Conservation (phyloP, 768 basidiomycete genomes). For the Amanita exitialis region DNA sequence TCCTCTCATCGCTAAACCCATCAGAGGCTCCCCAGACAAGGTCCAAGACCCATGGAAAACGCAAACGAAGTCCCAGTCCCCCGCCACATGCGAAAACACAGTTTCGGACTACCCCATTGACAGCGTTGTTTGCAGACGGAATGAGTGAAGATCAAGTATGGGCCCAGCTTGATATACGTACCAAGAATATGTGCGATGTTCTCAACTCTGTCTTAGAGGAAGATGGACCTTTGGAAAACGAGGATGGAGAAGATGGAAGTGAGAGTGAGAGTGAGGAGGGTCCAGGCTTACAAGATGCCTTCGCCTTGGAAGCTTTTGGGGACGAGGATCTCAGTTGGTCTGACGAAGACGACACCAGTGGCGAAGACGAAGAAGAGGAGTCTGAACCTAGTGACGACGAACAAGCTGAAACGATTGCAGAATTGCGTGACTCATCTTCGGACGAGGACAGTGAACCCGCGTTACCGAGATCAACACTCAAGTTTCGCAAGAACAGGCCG, state of each 20-base stretch:
- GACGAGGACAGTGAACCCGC: constrained; percentile 23
- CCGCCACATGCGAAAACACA: constrained; percentile 18
- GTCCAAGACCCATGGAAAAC: constrained; percentile 45
- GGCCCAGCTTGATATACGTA: constrained; percentile 85
- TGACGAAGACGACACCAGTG: constrained; percentile 8
- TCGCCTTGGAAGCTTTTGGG: neutral
- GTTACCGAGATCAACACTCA: constrained; percentile 15
- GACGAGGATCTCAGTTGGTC: neutral
- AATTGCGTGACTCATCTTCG: constrained; percentile 28
- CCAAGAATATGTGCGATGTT: constrained; percentile 58
- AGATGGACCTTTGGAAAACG: constrained; percentile 13
- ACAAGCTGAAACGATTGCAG: constrained; percentile 10
- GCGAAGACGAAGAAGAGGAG: constrained; percentile 14
- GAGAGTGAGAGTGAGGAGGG: constrained; percentile 15
- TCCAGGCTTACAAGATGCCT: neutral
- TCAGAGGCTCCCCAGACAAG: constrained; percentile 65
- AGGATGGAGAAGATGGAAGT: constrained; percentile 11
- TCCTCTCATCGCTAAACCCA: constrained; percentile 63
- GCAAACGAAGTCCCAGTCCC: constrained; percentile 29
- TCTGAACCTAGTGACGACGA: constrained; percentile 15
- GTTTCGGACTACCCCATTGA: constrained; percentile 60
- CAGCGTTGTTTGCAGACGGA: constrained; percentile 62
- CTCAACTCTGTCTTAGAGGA: constrained; percentile 53
- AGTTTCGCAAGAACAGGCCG: constrained; percentile 16
- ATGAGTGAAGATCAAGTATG: constrained; percentile 87